Conservation (phyloP, 2,329 filamentous ascomycete genomes). For the Fonsecaea pedrosoi region DNA sequence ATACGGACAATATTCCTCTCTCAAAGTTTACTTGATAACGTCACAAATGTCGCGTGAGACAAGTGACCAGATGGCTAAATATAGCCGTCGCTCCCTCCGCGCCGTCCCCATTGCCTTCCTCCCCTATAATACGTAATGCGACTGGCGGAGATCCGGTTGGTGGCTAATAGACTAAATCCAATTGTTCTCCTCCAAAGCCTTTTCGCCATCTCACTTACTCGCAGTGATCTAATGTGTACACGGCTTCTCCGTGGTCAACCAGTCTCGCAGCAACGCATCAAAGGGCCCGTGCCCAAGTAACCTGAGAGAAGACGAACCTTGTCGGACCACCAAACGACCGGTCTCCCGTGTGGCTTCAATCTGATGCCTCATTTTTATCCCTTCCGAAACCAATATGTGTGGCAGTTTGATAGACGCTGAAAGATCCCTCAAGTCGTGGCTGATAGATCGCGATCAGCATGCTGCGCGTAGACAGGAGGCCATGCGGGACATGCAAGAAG, state of each 20-base stretch:
- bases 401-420: neutral
- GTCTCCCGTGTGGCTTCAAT: neutral
- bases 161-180: neutral
- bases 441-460: neutral
- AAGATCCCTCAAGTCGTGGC: neutral
- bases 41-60: neutral
- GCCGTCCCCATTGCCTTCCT: neutral
- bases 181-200: neutral
- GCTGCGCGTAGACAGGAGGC: neutral
- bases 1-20: neutral
- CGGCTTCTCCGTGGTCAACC: neutral
- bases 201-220: conserved; percentile 1
- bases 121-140: conserved; percentile 1
- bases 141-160: conserved; percentile 6
- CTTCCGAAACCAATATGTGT: neutral
- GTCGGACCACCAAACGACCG: neutral
- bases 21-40: neutral
- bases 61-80: neutral
- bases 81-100: neutral
- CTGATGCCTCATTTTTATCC: neutral
- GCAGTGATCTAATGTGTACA: neutral
- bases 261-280: neutral
- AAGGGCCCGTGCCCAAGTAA: neutral
- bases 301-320: neutral
- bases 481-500: neutral